Evolutionary conservation across 2,329 filamentous ascomycete species (phyloP), one percentile per base, ranked within the genome.

Genomic region (Volutella citrinella): DNA sequence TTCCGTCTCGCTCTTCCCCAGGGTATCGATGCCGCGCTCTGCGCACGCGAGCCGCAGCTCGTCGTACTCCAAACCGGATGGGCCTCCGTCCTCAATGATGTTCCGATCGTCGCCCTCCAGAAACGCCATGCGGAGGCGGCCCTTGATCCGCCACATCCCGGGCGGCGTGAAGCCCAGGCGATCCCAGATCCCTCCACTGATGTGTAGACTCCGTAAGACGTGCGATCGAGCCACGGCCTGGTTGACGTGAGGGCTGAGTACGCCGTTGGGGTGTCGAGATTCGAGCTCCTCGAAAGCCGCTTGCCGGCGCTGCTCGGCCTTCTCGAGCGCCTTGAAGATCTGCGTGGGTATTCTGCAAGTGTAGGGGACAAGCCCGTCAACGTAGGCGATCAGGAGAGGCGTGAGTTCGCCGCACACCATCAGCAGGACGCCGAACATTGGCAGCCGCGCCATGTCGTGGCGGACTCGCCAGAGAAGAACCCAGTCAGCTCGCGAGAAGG

Each of bases 341-440:
- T 96, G 91, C 23, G 66, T 68, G 1, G 91, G 91, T 38, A 96
- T 84, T 10, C 88, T 78, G 60, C 91, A 96, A 0, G 87, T 84
- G 49, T 79, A 78, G 0, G 91, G 91, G 17, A 95, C 84, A 15
- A 88, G 68, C 22, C 67, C 67, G 14, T 81, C 80, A 17, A 95
- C 66, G 19, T 80, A 75, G 7, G 89, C 66, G 2, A 95, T 83
- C 6, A 94, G 63, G 6, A 97, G 55, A 0, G 90, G 88, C 3
- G 90, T 87, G 64, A 95, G 83, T 63, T 97, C 91, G 17, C 89
- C 91, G 56, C 85, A 87, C 12, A 95, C 43, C 2, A 91, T 52
- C 7, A 95, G 70, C 30, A 96, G 66, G 4, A 95, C 42, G 0
- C 69, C 81, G 57, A 98, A 96, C 2, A 85, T 60, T 0, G 90